Evolutionary conservation across 108 stramenopile genomes (phyloP).

Genomic region (Skeletonema potamos): DNA sequence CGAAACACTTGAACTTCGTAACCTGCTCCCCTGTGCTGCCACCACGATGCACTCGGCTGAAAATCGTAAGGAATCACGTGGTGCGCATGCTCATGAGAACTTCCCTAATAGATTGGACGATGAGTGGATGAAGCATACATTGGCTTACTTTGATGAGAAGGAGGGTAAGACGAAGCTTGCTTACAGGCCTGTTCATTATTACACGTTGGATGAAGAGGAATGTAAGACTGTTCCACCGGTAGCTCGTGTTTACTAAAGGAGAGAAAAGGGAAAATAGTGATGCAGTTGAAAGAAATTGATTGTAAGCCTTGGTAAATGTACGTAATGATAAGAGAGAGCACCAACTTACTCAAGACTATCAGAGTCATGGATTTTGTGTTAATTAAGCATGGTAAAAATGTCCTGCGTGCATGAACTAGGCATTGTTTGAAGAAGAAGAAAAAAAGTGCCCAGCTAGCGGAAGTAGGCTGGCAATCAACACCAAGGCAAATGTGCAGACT

Average conservation of each 20-base stretch:
- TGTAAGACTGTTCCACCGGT: conserved; percentile 90
- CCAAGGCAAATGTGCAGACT: no score
- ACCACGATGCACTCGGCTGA: conserved; percentile 98
- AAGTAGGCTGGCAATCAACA: no score
- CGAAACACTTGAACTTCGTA: conserved; percentile 93
- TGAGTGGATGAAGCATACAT: conserved; percentile 98
- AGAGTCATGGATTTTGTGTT: no score
- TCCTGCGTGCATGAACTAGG: no score
- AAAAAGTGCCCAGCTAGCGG: no score
- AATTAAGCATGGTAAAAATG: no score
- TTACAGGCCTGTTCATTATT: conserved; percentile 95
- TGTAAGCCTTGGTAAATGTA: background rate
- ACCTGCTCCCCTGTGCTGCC: conserved; percentile 91
- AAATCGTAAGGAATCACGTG: conserved; percentile 94
- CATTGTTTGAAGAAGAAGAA: no score
- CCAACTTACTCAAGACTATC: no score
- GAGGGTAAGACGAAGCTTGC: conserved; percentile 85
- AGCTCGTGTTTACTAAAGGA: conserved; percentile 95
- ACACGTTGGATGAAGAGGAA: conserved; percentile 96
- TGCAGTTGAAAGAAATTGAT: background rate
- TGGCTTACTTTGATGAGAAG: conserved; percentile 92
- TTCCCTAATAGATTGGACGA: conserved; percentile 94
- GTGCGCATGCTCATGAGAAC: conserved; percentile 99
- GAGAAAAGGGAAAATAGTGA: background rate
- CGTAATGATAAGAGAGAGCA: background rate